phyloP scores from a whole-genome alignment of 495 filamentous ascomycete species.

The Chaetomium fimeti region DNA sequence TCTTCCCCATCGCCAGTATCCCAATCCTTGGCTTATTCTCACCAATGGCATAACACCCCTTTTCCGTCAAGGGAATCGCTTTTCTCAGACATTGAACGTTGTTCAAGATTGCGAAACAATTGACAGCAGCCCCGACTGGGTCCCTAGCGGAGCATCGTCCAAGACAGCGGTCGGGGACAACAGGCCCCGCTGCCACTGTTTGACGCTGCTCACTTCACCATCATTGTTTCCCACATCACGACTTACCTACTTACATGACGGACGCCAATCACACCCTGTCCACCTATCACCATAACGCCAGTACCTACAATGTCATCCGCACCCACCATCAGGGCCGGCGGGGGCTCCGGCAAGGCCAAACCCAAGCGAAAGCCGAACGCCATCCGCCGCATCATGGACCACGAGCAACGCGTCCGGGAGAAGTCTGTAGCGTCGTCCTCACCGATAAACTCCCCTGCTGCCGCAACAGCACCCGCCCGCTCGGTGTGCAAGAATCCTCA shows the following conservation, averaged over 20 bases:
- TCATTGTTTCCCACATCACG: background rate
- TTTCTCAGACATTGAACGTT: background rate
- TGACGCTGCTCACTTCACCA: background rate
- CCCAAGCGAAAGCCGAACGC: constrained; percentile 29
- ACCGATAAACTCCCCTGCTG: background rate
- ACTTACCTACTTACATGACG: constrained; percentile 6
- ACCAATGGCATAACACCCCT: constrained; percentile 38
- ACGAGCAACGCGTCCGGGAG: constrained; percentile 32
- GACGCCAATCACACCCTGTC: background rate
- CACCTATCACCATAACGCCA: background rate
- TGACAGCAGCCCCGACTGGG: background rate
- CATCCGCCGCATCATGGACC: constrained; percentile 36
- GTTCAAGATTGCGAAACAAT: background rate
- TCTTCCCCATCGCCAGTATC: constrained; percentile 35
- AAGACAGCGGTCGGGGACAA: constrained; percentile 32
- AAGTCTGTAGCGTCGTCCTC: constrained; percentile 26
- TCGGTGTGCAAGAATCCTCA: constrained; percentile 35
- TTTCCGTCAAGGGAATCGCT: constrained; percentile 10
- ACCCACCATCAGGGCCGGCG: constrained; percentile 19
- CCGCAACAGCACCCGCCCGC: constrained; percentile 4
- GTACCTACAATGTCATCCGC: constrained; percentile 17
- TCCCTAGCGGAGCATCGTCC: constrained; percentile 2
- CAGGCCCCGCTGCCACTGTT: background rate
- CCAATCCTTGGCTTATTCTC: constrained; percentile 21
- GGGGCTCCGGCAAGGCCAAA: constrained; percentile 21